phyloP scores from a whole-genome alignment of 768 basidiomycete genomes.

The Leccinum subtestaceum region DNA sequence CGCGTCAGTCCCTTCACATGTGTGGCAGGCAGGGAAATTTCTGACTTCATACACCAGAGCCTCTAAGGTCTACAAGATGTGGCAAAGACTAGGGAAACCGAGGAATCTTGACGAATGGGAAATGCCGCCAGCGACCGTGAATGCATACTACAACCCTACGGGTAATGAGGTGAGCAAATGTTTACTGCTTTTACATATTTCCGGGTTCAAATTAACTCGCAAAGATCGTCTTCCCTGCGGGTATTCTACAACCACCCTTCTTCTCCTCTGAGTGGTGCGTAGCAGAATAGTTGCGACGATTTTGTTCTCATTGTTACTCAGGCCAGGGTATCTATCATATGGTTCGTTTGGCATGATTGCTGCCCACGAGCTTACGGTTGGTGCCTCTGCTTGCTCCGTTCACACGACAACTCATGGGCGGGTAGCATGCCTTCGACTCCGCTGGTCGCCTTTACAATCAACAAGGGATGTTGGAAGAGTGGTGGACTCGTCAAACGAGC shows the following conservation, averaged over 20 bases:
- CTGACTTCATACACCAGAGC: slow-evolving; percentile 36
- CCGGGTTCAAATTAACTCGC: not conserved
- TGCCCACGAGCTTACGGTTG: slow-evolving; percentile 85
- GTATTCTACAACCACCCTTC: slow-evolving; percentile 91
- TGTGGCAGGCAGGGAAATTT: not conserved
- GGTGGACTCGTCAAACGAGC: slow-evolving; percentile 92
- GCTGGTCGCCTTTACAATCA: slow-evolving; percentile 89
- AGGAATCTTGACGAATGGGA: slow-evolving; percentile 79
- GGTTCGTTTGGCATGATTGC: slow-evolving; percentile 93
- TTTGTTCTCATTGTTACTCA: slow-evolving; percentile 29
- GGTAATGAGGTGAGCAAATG: slow-evolving; percentile 67
- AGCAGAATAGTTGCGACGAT: not conserved
- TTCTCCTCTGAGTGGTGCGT: slow-evolving; percentile 75
- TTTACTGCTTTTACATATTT: not conserved
- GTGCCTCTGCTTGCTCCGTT: slow-evolving; percentile 16
- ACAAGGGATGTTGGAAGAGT: slow-evolving; percentile 80
- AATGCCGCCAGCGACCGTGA: slow-evolving; percentile 84
- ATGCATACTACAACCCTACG: slow-evolving; percentile 86
- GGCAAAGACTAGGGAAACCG: slow-evolving; percentile 69
- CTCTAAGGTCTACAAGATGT: slow-evolving; percentile 62
- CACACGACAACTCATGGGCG: not conserved
- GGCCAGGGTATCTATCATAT: slow-evolving; percentile 88
- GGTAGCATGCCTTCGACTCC: slow-evolving; percentile 86
- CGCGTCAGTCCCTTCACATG: slow-evolving; percentile 34
- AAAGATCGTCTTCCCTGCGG: slow-evolving; percentile 94